phyloP scores from a whole-genome alignment of 176 grass and related monocot genomes.

The Melocanna baccifera region DNA sequence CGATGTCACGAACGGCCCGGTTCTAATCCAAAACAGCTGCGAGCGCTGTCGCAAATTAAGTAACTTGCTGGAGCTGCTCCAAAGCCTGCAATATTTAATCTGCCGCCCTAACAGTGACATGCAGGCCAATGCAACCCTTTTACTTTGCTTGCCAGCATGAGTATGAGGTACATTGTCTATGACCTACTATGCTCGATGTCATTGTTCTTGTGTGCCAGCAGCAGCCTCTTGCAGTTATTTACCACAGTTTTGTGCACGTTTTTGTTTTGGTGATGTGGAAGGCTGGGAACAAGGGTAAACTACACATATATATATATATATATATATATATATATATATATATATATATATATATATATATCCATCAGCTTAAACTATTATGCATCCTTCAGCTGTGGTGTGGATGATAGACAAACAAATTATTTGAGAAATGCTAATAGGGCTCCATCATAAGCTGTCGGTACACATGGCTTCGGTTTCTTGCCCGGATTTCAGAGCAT shows the following conservation, averaged over 20 bases:
- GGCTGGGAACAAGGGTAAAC: too few relatives aligned
- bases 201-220: not conserved
- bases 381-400: not conserved
- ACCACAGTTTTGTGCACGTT: not conserved
- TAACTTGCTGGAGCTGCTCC: not conserved
- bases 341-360: too few relatives aligned
- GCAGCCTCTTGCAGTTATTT: not conserved
- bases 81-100: constrained; percentile 5
- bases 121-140: not conserved
- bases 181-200: not conserved
- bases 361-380: not conserved
- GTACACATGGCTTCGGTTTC: not conserved
- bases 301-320: too few relatives aligned
- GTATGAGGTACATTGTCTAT: not conserved
- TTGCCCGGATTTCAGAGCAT: not conserved
- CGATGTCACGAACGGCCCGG: not conserved
- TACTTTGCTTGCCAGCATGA: not conserved
- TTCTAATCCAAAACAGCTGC: constrained; percentile 2
- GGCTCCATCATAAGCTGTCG: not conserved
- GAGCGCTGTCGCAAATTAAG: not conserved
- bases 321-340: too few relatives aligned
- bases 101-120: constrained; percentile 21
- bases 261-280: not conserved
- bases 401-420: not conserved
- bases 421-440: not conserved